phyloP scores from a whole-genome alignment of 768 basidiomycete species.

The Collybiopsis confluens region DNA sequence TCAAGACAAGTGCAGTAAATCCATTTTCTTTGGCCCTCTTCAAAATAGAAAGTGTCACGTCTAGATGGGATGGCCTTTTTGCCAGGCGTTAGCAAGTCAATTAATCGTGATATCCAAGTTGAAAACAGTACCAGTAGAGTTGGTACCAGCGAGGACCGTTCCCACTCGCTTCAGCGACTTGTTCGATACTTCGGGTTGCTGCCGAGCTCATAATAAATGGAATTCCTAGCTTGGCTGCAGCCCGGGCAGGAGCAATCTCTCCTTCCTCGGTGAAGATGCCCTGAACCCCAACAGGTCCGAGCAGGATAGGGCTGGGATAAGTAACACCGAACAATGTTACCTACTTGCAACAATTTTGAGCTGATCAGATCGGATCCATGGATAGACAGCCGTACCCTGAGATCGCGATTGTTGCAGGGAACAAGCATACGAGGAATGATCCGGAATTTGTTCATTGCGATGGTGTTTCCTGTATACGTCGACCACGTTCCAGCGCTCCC shows the following conservation, averaged over 20 bases:
- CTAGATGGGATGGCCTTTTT: slow-evolving; percentile 55
- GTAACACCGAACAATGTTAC: slow-evolving; percentile 69
- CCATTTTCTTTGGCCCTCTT: slow-evolving; percentile 61
- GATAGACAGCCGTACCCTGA: slow-evolving; percentile 44
- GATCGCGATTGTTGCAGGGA: slow-evolving; percentile 47
- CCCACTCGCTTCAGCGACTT: slow-evolving; percentile 71
- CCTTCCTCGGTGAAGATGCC: slow-evolving; percentile 67
- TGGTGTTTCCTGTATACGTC: slow-evolving; percentile 65
- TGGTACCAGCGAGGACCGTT: slow-evolving; percentile 74
- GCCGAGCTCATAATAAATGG: slow-evolving; percentile 79
- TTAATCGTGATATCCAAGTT: not conserved
- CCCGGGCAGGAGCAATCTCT: slow-evolving; percentile 67
- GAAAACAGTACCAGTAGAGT: slow-evolving; percentile 58
- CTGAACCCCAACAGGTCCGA: slow-evolving; percentile 79
- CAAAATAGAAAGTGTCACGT: slow-evolving; percentile 61
- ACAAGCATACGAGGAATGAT: slow-evolving; percentile 83
- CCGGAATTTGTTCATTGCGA: slow-evolving; percentile 59
- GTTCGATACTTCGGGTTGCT: slow-evolving; percentile 67
- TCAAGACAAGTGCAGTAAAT: slow-evolving; percentile 71
- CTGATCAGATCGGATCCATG: not conserved
- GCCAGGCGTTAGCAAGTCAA: not conserved
- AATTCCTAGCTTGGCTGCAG: slow-evolving; percentile 56
- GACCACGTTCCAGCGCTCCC: slow-evolving; percentile 71
- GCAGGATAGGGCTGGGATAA: slow-evolving; percentile 54
- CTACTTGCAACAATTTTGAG: slow-evolving; percentile 30